Conservation (phyloP, 2,329 filamentous ascomycete species). For the Ophiostoma himal-ulmi region DNA sequence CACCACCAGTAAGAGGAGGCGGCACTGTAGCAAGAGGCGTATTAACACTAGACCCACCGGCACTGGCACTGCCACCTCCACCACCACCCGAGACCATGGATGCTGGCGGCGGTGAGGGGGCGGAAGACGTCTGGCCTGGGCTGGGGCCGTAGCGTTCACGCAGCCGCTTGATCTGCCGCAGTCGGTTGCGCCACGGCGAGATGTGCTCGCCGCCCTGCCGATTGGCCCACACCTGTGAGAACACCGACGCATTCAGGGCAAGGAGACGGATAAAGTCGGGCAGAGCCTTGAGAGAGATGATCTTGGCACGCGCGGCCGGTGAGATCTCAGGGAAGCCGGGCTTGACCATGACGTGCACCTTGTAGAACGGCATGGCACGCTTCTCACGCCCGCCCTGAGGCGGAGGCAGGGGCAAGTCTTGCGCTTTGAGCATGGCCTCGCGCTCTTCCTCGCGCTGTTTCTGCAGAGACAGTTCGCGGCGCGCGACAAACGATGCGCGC, state of each 20-base stretch:
- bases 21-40: not conserved
- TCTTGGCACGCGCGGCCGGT: slow-evolving; percentile 80
- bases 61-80: not conserved
- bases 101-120: slow-evolving; percentile 32
- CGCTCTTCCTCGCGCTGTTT: slow-evolving; percentile 26
- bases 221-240: slow-evolving; percentile 82
- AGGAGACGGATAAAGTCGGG: slow-evolving; percentile 81
- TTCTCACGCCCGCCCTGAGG: slow-evolving; percentile 10
- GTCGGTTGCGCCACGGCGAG: slow-evolving; percentile 81
- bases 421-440: slow-evolving; percentile 1
- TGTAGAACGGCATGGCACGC: slow-evolving; percentile 58
- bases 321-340: slow-evolving; percentile 88
- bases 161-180: slow-evolving; percentile 77
- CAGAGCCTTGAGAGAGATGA: slow-evolving; percentile 75
- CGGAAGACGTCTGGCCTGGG: slow-evolving; percentile 23
- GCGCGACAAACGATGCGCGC: slow-evolving; percentile 66
- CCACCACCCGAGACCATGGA: slow-evolving; percentile 27
- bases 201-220: slow-evolving; percentile 73
- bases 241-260: slow-evolving; percentile 88
- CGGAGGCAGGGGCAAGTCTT: not conserved
- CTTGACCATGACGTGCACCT: slow-evolving; percentile 82
- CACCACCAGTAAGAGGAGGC: not conserved
- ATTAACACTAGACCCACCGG: not conserved
- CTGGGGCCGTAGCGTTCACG: slow-evolving; percentile 59
- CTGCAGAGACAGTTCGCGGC: slow-evolving; percentile 40